Evolutionary conservation across 2,329 filamentous ascomycete species (phyloP), one percentile per base, ranked within the genome.

Genomic region (Sporothrix protearum): DNA sequence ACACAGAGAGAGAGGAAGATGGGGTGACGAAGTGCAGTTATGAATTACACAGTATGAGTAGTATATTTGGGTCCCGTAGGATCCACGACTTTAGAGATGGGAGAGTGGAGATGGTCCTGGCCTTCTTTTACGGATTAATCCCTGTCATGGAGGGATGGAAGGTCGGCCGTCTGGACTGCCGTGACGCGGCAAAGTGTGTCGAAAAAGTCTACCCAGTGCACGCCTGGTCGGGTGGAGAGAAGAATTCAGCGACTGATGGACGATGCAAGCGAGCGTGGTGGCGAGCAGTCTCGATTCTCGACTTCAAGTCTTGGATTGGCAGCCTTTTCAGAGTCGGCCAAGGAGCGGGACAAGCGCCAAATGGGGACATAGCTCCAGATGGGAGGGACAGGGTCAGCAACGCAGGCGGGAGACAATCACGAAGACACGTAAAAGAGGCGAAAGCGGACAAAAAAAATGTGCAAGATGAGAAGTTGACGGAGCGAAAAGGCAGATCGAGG

Each of bases 291-390:
- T 45, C 42, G 12, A 45, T 45, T 45, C 42, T 19, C 14, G 28
- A 57, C 53, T 57, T 28, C 8, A 33, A 33, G 28, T 22, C 59
- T 39, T 63, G 33, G 59, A 63, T 61, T 33, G 59, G 42, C 59
- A 63, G 19, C 14, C 14, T 45, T 53, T 57, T n/a, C 53, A 55
- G 25, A 55, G 53, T 55, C 53, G 53, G 57, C 59, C 59, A 39
- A 63, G 59, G 33, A 63, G 59, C 59, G 59, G 59, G 30, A 33
- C 30, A 63, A 16, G 36, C 30, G 33, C 59, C 33, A 12, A 63
- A 63, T 63, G 36, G 33, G 33, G 59, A 12, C 59, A 63, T 19
- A 63, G 59, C 36, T 63, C 59, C 59, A 63, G 28, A 19, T 33
- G 3, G n/a, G 49, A 45, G 49, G 19, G 53, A 57, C 53, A 57